Evolutionary conservation across 2,329 filamentous ascomycete genomes (phyloP).

Genomic region (Aspergillus viridinutans): DNA sequence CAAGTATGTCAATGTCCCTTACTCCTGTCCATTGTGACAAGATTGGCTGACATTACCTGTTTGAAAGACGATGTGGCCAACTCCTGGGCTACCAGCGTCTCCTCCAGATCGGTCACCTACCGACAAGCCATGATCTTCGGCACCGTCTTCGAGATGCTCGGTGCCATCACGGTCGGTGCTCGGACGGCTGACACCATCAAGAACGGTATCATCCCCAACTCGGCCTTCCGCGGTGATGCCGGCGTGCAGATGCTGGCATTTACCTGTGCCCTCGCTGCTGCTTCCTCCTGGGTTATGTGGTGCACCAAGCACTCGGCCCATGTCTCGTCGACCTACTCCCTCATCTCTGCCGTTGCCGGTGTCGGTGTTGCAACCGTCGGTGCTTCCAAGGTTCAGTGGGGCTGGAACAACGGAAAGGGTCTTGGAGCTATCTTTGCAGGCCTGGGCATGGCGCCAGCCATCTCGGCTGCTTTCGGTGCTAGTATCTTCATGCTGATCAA

Average conservation of each 20-base stretch:
- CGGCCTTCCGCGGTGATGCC: conserved; percentile 57
- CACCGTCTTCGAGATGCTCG: conserved; percentile 64
- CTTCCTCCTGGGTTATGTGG: conserved; percentile 70
- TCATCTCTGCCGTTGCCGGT: conserved; percentile 65
- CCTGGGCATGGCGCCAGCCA: conserved; percentile 62
- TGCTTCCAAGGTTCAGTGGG: conserved; percentile 61
- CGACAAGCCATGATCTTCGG: conserved; percentile 45
- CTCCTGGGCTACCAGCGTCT: conserved; percentile 75
- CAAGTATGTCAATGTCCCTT: conserved; percentile 53
- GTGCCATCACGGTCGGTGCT: conserved; percentile 63
- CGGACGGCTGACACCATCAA: conserved; percentile 74
- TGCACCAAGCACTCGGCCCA: conserved; percentile 69
- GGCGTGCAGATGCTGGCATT: conserved; percentile 63
- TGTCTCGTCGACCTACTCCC: conserved; percentile 68
- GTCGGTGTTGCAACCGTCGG: conserved; percentile 66
- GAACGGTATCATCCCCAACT: conserved; percentile 65
- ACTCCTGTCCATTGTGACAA: no score
- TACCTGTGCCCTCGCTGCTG: conserved; percentile 29
- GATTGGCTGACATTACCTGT: neutral
- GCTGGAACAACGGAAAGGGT: conserved; percentile 64
- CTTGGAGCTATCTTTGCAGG: conserved; percentile 66
- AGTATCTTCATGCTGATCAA: conserved; percentile 72
- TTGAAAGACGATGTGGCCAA: conserved; percentile 70
- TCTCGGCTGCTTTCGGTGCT: conserved; percentile 62
- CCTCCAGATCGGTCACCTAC: conserved; percentile 60